Conservation (phyloP, 352 stramenopile species). For the Pythium phragmiticola region DNA sequence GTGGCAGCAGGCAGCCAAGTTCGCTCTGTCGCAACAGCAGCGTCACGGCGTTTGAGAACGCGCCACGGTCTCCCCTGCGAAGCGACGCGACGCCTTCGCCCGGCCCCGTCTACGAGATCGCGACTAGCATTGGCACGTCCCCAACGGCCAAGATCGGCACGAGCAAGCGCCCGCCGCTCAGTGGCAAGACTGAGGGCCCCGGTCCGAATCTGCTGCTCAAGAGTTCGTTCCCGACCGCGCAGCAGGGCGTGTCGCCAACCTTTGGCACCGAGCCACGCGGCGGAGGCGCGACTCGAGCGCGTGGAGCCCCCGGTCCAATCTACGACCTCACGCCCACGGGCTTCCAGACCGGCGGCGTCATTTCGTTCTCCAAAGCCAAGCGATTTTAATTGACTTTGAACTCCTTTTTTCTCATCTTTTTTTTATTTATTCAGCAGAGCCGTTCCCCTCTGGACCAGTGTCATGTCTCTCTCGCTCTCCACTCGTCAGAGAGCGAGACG, state of each 20-base stretch:
- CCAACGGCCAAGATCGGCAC: slow-evolving; percentile 62
- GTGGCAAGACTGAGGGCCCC: slow-evolving; percentile 50
- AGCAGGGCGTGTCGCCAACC: slow-evolving; percentile 53
- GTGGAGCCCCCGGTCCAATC: slow-evolving; percentile 48
- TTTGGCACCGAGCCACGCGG: slow-evolving; percentile 71
- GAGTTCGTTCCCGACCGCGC: slow-evolving; percentile 44
- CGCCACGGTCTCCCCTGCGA: slow-evolving; percentile 37
- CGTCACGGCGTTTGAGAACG: slow-evolving; percentile 68
- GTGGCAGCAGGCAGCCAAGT: slow-evolving; percentile 51
- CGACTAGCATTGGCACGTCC: slow-evolving; percentile 40
- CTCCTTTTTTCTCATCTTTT: slow-evolving; percentile 14
- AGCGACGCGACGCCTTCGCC: slow-evolving; percentile 65
- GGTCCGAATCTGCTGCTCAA: slow-evolving; percentile 68
- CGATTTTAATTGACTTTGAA: slow-evolving; percentile 34
- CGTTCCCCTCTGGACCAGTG: not conserved
- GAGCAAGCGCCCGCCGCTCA: slow-evolving; percentile 49
- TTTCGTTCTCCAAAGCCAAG: slow-evolving; percentile 73
- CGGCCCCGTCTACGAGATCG: slow-evolving; percentile 75
- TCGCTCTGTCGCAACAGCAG: slow-evolving; percentile 49
- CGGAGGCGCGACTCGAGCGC: slow-evolving; percentile 7
- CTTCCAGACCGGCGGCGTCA: slow-evolving; percentile 48
- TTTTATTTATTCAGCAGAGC: slow-evolving; percentile 8
- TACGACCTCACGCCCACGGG: slow-evolving; percentile 70
- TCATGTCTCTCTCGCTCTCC: not conserved
- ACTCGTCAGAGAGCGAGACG: no score